A percentile compares a stretch with the other conserved stretches of the same genome.
Evolutionary conservation across 345 rosid species (phyloP).

Genomic region (Moricandia moricandioides): DNA sequence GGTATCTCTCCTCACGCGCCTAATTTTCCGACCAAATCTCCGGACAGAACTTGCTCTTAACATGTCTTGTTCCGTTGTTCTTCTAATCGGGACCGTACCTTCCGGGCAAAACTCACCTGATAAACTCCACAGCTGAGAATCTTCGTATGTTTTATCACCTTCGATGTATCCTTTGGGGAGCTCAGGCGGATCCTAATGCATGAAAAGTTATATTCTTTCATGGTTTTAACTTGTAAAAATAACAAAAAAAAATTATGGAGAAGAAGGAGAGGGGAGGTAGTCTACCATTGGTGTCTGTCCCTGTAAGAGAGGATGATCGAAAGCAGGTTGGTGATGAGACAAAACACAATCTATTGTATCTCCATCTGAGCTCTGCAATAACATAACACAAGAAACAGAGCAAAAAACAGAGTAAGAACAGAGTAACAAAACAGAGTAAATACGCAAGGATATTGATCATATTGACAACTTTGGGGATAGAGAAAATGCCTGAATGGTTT

Average conservation of each 20-base stretch:
- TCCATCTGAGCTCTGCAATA: constrained; percentile 78
- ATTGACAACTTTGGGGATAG: background rate
- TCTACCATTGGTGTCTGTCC: constrained; percentile 73
- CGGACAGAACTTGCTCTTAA: constrained; percentile 65
- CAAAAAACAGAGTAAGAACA: constrained; percentile 4
- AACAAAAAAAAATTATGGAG: background rate
- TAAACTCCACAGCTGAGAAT: constrained; percentile 70
- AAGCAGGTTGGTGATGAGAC: constrained; percentile 82
- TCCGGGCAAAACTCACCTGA: constrained; percentile 82
- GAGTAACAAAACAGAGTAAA: constrained; percentile 12
- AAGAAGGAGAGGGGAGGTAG: background rate
- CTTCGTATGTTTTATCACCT: constrained; percentile 38
- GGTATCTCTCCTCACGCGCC: constrained; percentile 72
- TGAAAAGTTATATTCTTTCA: background rate
- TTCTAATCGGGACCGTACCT: constrained; percentile 91
- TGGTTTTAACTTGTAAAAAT: background rate
- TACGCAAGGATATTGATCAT: background rate
- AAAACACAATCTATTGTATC: constrained; percentile 81
- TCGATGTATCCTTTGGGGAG: constrained; percentile 52
- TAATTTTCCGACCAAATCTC: constrained; percentile 71
- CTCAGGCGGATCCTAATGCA: constrained; percentile 67
- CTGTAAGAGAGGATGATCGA: constrained; percentile 73
- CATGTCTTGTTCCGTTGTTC: constrained; percentile 83
- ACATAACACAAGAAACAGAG: constrained; percentile 15
- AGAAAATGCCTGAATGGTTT: constrained; percentile 69